Conservation (phyloP, 148 eudicot species). For the Rhododendron mucronatum region DNA sequence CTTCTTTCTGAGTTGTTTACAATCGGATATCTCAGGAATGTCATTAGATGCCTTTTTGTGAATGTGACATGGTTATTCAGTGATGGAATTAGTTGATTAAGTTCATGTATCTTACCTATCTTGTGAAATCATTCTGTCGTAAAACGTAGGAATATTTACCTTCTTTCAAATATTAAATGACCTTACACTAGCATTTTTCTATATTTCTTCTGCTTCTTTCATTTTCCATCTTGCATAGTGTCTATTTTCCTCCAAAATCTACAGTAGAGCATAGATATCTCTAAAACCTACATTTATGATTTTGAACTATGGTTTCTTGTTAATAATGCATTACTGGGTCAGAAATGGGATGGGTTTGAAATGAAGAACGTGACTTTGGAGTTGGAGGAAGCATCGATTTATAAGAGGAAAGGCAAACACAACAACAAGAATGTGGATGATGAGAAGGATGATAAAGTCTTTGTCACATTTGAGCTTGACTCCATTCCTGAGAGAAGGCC, state of each 20-base stretch:
- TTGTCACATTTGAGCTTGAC: constrained; percentile 14
- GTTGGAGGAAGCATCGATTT: constrained; percentile 23
- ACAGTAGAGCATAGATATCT: background rate
- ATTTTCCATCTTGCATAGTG: background rate
- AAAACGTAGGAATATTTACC: background rate
- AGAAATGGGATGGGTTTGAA: constrained; percentile 28
- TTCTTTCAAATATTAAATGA: background rate
- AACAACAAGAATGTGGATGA: background rate
- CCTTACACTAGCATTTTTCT: background rate
- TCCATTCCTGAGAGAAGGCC: constrained; percentile 17
- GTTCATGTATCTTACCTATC: background rate
- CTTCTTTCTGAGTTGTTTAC: background rate
- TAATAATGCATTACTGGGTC: background rate
- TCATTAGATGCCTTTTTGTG: background rate
- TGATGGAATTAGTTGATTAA: background rate
- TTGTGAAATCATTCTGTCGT: background rate
- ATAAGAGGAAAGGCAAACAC: constrained; percentile 3
- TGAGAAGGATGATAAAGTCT: constrained; percentile 18
- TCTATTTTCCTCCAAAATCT: background rate
- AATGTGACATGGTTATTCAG: background rate
- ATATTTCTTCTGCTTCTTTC: background rate
- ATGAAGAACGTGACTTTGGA: constrained; percentile 23
- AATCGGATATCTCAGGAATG: background rate
- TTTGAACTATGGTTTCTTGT: background rate
- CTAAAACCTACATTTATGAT: background rate